Evolutionary conservation across 139 green algal species (phyloP).

Genomic region (Diplosphaera chodatii): DNA sequence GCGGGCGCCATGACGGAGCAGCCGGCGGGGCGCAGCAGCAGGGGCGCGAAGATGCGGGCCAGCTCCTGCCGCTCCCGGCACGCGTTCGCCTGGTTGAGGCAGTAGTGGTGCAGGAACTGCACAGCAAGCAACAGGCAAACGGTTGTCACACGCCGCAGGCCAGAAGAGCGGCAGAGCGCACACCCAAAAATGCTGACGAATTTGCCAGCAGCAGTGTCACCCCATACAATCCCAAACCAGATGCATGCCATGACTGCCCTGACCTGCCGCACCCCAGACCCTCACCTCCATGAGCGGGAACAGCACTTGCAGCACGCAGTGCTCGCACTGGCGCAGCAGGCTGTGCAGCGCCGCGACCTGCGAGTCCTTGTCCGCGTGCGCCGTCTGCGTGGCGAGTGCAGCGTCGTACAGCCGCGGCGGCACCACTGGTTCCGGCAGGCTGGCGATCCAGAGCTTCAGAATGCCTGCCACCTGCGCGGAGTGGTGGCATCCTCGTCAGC

Average conservation of each 20-base stretch:
- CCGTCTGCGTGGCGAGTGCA: background rate
- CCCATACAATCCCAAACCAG: no score
- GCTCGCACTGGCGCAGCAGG: background rate
- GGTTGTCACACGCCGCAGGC: no score
- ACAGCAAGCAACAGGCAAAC: no score
- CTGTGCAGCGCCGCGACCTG: constrained; percentile 1
- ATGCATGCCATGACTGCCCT: no score
- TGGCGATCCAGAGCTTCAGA: background rate
- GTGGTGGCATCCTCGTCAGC: no score
- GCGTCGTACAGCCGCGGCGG: background rate
- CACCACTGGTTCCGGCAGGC: constrained; percentile 2
- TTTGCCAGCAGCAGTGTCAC: background rate
- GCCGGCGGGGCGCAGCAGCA: constrained; percentile 1
- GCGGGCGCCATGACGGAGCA: background rate
- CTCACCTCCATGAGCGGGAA: constrained; percentile 3
- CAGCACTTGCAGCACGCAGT: background rate
- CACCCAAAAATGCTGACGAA: background rate
- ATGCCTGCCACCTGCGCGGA: background rate
- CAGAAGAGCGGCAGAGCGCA: no score
- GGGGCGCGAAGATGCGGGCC: background rate
- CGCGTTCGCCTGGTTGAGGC: constrained; percentile 1
- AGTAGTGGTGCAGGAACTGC: constrained; percentile 11
- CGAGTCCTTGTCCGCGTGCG: background rate
- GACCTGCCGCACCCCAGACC: no score
- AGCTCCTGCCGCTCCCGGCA: background rate